Conservation (phyloP, 192 early-diverging fungal genomes). For the Linnemannia schmuckeri region DNA sequence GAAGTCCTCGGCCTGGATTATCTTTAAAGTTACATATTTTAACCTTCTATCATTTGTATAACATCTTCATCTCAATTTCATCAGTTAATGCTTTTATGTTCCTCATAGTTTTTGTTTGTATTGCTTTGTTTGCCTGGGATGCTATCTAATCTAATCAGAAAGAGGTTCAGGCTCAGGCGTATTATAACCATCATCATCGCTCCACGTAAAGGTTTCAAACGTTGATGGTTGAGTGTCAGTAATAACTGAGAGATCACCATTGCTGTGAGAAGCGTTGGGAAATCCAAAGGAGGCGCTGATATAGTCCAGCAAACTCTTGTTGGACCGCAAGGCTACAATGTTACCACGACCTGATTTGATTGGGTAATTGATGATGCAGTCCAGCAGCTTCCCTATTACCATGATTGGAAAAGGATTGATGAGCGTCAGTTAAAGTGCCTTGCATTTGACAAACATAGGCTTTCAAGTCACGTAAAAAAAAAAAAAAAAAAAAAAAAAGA, state of each 20-base stretch:
- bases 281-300: slow-evolving; percentile 27
- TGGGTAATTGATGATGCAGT: slow-evolving; percentile 30
- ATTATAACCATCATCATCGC: not conserved
- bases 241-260: not conserved
- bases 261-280: not conserved
- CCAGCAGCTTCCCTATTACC: slow-evolving; percentile 19
- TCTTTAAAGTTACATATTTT: not conserved
- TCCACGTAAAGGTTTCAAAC: not conserved
- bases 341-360: slow-evolving; percentile 12
- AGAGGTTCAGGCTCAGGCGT: not conserved
- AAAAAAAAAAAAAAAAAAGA: not conserved
- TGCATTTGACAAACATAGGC: not conserved
- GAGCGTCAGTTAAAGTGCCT: not conserved
- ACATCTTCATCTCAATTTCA: not conserved
- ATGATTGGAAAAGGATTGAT: not conserved
- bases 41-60: not conserved
- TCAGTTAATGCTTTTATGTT: not conserved
- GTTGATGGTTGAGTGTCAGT: not conserved
- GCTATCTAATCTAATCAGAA: not conserved
- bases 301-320: slow-evolving; percentile 34
- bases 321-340: slow-evolving; percentile 13
- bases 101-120: not conserved
- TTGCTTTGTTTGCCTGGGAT: not conserved
- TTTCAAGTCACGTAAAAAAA: too few species aligned
- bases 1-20: slow-evolving; percentile 27